phyloP scores from a whole-genome alignment of 169 alveolate genomes.

The Plasmodium knowlesi region DNA sequence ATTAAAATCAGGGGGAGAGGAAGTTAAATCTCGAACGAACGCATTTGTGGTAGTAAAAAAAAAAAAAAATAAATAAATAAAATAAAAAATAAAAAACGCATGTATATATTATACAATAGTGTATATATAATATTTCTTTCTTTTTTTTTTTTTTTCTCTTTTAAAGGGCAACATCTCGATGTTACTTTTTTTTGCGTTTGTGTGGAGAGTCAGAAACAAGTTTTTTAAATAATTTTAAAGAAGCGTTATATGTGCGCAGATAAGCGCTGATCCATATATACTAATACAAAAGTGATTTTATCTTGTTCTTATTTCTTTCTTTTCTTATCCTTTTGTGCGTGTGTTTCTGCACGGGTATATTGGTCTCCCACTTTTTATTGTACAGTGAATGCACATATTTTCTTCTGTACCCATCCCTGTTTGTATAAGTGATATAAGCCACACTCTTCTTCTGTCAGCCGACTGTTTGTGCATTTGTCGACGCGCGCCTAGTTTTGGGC shows the following conservation, averaged over 20 bases:
- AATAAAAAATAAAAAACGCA: not conserved
- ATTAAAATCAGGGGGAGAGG: not conserved
- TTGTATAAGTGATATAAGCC: not conserved
- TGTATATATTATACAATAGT: not conserved
- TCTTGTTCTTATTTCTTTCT: too few relatives aligned
- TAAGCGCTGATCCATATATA: not conserved
- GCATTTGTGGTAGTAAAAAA: not conserved
- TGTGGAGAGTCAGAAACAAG: not conserved
- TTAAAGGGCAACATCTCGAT: not conserved
- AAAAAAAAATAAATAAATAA: not conserved
- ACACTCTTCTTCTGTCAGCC: not conserved
- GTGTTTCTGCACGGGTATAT: not conserved
- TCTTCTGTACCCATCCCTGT: not conserved
- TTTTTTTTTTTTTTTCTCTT: not conserved
- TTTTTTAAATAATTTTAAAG: too few relatives aligned
- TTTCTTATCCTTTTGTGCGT: not conserved
- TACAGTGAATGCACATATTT: not conserved
- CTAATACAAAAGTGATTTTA: too few relatives aligned
- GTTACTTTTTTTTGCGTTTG: not conserved
- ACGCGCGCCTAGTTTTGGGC: not conserved
- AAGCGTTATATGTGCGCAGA: not conserved
- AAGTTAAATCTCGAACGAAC: not conserved
- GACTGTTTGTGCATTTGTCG: not conserved
- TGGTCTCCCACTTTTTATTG: not conserved
- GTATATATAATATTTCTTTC: too few relatives aligned